Evolutionary conservation across 768 basidiomycete species (phyloP).

Genomic region (Mycena crocata): DNA sequence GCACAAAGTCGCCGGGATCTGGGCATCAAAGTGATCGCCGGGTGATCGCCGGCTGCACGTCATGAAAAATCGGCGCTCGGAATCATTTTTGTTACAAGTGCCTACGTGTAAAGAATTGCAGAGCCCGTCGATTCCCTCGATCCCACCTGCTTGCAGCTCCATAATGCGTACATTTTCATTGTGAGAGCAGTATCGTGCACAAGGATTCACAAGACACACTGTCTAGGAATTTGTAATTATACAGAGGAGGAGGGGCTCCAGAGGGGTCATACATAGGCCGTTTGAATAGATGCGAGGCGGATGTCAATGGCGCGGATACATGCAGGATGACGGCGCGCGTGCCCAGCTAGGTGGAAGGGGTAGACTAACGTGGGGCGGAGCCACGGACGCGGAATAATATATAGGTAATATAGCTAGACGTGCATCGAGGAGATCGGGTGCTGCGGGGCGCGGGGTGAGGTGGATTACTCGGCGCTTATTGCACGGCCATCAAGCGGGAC

Average conservation of each 20-base stretch:
- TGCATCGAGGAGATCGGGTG: constrained; percentile 29
- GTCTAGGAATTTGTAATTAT: constrained; percentile 12
- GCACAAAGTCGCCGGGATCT: no score
- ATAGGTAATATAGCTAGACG: constrained; percentile 32
- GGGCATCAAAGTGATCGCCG: no score
- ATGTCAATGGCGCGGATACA: not conserved
- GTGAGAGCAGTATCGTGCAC: no score
- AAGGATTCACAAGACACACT: not conserved
- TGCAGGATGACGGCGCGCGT: constrained; percentile 2
- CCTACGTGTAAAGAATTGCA: no score
- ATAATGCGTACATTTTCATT: not conserved
- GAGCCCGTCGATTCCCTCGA: no score
- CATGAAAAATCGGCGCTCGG: no score
- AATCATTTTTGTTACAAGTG: no score
- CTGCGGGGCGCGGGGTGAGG: not conserved
- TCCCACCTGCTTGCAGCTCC: no score
- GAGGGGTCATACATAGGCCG: constrained; percentile 14
- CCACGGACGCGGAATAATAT: constrained; percentile 25
- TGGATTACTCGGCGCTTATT: constrained; percentile 27
- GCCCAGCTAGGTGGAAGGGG: constrained; percentile 16
- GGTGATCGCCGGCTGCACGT: no score
- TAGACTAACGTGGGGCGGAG: constrained; percentile 7
- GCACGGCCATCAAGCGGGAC: constrained; percentile 15
- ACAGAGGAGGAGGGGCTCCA: not conserved
- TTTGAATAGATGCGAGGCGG: constrained; percentile 19